Percentiles rank a stretch among this genome's conserved stretches.
Conservation (phyloP, 305 asterid genomes). For the Rubia tinctorum region DNA sequence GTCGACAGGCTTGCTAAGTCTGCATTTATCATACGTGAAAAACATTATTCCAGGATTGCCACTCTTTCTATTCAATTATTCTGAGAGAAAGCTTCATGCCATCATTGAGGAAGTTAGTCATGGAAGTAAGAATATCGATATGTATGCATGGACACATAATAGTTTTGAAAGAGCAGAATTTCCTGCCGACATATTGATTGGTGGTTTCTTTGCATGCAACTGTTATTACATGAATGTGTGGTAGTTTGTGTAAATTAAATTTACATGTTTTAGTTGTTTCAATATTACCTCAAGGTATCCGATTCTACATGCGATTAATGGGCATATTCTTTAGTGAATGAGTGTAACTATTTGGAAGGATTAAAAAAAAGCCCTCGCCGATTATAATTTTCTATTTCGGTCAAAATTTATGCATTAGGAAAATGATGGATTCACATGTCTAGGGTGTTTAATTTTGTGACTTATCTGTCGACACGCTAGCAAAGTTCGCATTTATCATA, state of each 20-base stretch:
- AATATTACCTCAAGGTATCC: too few relatives aligned
- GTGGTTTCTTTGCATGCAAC: neutral
- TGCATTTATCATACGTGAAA: slow-evolving; percentile 57
- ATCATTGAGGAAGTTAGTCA: slow-evolving; percentile 79
- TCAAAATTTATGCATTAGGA: too few relatives aligned
- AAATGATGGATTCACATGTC: too few relatives aligned
- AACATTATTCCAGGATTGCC: slow-evolving; percentile 78
- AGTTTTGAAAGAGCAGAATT: slow-evolving; percentile 59
- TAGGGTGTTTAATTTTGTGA: neutral
- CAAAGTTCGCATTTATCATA: slow-evolving; percentile 57
- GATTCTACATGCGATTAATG: too few relatives aligned
- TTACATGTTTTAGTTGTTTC: neutral
- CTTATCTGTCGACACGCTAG: slow-evolving; percentile 48
- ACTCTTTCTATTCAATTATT: slow-evolving; percentile 70
- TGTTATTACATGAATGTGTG: neutral
- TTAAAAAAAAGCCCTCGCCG: too few relatives aligned
- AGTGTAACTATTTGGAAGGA: too few relatives aligned
- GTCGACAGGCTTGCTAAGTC: slow-evolving; percentile 67
- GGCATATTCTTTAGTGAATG: too few relatives aligned
- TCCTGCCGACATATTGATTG: slow-evolving; percentile 74
- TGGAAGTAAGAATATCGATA: slow-evolving; percentile 63
- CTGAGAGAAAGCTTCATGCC: slow-evolving; percentile 61
- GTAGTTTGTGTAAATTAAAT: neutral
- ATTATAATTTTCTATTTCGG: too few relatives aligned
- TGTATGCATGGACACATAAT: slow-evolving; percentile 82